Evolutionary conservation across 768 basidiomycete genomes (phyloP).

Genomic region (Tephrocybe sp.): DNA sequence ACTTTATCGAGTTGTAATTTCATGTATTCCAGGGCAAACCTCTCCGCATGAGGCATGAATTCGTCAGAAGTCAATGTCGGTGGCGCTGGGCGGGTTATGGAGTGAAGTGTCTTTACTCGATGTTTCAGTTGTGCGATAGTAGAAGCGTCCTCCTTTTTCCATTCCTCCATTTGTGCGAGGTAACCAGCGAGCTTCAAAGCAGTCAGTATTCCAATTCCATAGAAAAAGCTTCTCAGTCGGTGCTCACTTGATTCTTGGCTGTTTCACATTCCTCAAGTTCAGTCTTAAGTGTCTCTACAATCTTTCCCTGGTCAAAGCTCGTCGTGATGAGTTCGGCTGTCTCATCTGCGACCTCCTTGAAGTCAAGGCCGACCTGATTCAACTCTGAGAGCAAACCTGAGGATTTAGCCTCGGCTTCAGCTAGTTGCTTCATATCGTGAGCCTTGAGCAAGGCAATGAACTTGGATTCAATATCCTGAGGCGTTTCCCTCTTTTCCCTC

Average conservation of each 20-base stretch:
- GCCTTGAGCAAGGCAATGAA: background rate
- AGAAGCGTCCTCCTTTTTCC: constrained; percentile 19
- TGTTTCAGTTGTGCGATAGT: constrained; percentile 24
- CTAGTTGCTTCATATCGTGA: constrained; percentile 3
- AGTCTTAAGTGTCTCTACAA: constrained; percentile 1
- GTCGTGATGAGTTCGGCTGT: background rate
- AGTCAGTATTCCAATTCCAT: background rate
- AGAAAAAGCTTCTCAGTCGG: background rate
- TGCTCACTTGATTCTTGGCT: constrained; percentile 3
- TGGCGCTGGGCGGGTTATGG: constrained; percentile 13
- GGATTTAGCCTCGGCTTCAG: background rate
- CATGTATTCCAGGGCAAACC: constrained; percentile 17
- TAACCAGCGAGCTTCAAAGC: constrained; percentile 5
- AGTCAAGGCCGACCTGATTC: constrained; percentile 2
- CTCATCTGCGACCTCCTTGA: constrained; percentile 2
- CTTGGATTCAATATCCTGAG: constrained; percentile 8
- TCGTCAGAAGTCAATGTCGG: constrained; percentile 17
- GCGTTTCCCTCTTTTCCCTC: background rate
- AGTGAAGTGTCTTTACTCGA: constrained; percentile 24
- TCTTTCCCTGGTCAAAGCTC: background rate
- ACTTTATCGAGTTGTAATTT: constrained; percentile 22
- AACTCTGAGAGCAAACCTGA: background rate
- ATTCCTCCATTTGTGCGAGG: constrained; percentile 15
- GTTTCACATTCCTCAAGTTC: constrained; percentile 6
- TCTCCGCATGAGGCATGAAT: constrained; percentile 19